Evolutionary conservation across 192 early-diverging fungal species (phyloP).

Genomic region (Rhizophagus sp.): DNA sequence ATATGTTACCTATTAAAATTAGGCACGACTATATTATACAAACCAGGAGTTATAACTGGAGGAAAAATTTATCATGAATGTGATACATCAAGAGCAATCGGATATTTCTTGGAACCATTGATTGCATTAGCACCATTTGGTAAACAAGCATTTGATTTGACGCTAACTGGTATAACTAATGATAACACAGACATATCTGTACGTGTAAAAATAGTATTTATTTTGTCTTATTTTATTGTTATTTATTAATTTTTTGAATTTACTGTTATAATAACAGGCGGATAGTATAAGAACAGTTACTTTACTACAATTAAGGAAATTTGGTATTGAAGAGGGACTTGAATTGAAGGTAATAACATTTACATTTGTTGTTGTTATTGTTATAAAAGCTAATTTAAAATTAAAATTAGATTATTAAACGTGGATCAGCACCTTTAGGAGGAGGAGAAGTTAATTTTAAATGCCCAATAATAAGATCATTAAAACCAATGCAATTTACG

Average conservation of each 20-base stretch:
- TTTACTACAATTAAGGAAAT: slow-evolving; percentile 79
- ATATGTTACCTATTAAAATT: background rate
- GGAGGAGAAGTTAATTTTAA: slow-evolving; percentile 90
- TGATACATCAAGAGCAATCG: slow-evolving; percentile 80
- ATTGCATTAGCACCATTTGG: slow-evolving; percentile 92
- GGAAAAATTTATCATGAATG: slow-evolving; percentile 88
- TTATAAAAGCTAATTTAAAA: background rate
- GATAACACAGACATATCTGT: slow-evolving; percentile 91
- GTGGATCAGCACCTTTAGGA: slow-evolving; percentile 88
- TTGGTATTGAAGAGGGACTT: slow-evolving; percentile 82
- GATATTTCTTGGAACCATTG: slow-evolving; percentile 92
- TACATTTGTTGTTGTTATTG: background rate
- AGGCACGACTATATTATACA: slow-evolving; percentile 82
- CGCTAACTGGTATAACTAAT: slow-evolving; percentile 88
- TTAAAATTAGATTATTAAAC: slow-evolving; percentile 68
- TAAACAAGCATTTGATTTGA: slow-evolving; percentile 82
- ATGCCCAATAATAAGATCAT: slow-evolving; percentile 76
- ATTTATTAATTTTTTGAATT: background rate
- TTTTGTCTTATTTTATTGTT: background rate
- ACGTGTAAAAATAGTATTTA: slow-evolving; percentile 36
- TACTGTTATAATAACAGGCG: slow-evolving; percentile 46
- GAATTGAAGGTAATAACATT: slow-evolving; percentile 69
- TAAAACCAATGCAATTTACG: slow-evolving; percentile 79
- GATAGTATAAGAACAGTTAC: slow-evolving; percentile 91
- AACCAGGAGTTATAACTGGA: slow-evolving; percentile 88